These are phyloP conservation scores for Telfairia occidentalis DNA, from an alignment of 331 rosid genomes.

Conservation along the genomic window DNA sequence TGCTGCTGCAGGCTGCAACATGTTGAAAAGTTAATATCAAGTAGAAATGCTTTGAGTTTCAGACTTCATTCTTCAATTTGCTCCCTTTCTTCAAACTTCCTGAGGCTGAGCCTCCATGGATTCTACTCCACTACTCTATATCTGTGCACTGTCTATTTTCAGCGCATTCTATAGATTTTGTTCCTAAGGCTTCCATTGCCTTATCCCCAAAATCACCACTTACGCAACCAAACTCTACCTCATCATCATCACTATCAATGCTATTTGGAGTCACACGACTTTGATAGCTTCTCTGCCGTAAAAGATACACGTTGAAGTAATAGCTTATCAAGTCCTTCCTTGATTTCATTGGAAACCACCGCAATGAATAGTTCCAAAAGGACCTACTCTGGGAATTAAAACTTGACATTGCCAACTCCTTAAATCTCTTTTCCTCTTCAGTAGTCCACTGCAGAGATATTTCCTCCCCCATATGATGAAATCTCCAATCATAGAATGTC, in stretches of 20 bases:
- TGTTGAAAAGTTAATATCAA: neutral
- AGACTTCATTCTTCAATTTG: neutral
- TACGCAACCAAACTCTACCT: conserved; percentile 46
- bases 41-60: neutral
- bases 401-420: conserved; percentile 35
- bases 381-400: conserved; percentile 9
- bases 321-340: conserved; percentile 54
- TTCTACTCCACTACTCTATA: conserved; percentile 16
- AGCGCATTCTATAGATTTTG: conserved; percentile 27
- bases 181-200: conserved; percentile 24
- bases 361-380: conserved; percentile 28
- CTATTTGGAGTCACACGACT: conserved; percentile 55
- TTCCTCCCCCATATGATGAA: conserved; percentile 78
- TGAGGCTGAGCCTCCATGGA: neutral
- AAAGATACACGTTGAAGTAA: conserved; percentile 67
- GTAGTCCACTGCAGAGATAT: conserved; percentile 74
- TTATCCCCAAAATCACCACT: conserved; percentile 46
- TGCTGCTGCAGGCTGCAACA: neutral
- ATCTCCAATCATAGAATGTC: conserved; percentile 59
- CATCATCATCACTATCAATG: conserved; percentile 75
- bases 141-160: conserved; percentile 44
- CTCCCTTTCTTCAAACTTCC: neutral
- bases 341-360: conserved; percentile 42
- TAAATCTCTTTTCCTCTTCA: conserved; percentile 58
- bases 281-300: conserved; percentile 68